These are phyloP conservation scores for Magnusiomyces ingens DNA, from an alignment of 1,139 yeast species.

Conservation along the genomic window DNA sequence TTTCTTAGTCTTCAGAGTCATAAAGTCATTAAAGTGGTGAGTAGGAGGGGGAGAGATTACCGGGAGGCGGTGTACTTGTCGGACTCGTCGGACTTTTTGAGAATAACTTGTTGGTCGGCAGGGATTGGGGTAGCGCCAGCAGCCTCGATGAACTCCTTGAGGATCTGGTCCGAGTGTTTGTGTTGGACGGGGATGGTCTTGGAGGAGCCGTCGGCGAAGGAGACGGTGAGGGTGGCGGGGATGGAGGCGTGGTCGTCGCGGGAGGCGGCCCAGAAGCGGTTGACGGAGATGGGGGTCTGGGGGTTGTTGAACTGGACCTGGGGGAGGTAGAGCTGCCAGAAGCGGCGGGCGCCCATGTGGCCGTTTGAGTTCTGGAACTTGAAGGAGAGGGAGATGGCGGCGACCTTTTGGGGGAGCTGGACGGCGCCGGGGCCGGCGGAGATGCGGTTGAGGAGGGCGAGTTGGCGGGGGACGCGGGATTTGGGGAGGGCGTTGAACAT, in stretches of 20 bases:
- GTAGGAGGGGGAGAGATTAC: no score
- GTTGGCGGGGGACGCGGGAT: constrained; percentile 36
- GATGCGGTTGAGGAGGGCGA: constrained; percentile 38
- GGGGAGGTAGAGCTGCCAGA: constrained; percentile 71
- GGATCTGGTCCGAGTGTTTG: constrained; percentile 36
- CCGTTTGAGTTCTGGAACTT: constrained; percentile 41
- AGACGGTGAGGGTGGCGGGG: constrained; percentile 40
- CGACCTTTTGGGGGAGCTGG: constrained; percentile 34
- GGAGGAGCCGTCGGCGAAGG: constrained; percentile 32
- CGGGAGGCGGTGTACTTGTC: constrained; percentile 4
- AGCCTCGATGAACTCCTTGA: constrained; percentile 33
- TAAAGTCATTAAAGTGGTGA: no score
- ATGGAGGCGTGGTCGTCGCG: constrained; percentile 38
- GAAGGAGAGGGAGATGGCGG: constrained; percentile 39
- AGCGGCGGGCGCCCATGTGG: constrained; percentile 35
- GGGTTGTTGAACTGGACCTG: constrained; percentile 81
- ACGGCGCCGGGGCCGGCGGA: constrained; percentile 44
- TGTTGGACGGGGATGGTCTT: constrained; percentile 36
- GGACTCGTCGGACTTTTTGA: constrained; percentile 13
- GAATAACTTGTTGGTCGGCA: constrained; percentile 25
- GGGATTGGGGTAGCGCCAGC: constrained; percentile 36
- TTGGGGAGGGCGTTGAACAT: constrained; percentile 10
- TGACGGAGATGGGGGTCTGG: constrained; percentile 51
- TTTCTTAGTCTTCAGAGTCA: no score
- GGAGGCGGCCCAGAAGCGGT: constrained; percentile 30